phyloP scores from a whole-genome alignment of 305 asterid species.

The Solanum hybrid region DNA sequence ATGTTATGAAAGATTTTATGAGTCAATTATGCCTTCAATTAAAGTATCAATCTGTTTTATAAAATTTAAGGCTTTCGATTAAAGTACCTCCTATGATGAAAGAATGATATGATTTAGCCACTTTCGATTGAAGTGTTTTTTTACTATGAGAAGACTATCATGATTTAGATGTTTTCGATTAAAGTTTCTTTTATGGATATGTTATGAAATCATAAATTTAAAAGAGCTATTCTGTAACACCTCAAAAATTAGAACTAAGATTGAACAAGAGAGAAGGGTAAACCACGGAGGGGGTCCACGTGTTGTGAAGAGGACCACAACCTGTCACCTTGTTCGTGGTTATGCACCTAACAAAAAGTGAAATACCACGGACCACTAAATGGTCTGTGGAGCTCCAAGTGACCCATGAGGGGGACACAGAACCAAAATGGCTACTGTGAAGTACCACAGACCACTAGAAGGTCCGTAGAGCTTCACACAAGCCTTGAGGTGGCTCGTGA shows the following conservation, averaged over 20 bases:
- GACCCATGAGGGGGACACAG: neutral
- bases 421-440: neutral
- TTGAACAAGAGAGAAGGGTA: neutral
- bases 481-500: neutral
- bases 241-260: neutral
- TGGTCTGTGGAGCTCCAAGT: neutral
- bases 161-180: neutral
- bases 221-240: neutral
- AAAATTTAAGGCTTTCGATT: neutral
- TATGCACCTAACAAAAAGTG: neutral
- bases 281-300: neutral
- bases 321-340: neutral
- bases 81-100: neutral
- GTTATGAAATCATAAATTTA: too few relatives aligned
- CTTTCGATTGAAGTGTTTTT: neutral
- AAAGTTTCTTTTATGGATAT: neutral
- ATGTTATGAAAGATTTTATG: too few relatives aligned
- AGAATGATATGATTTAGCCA: neutral
- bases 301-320: neutral
- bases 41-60: neutral
- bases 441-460: neutral
- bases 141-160: neutral
- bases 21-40: neutral
- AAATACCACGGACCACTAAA: neutral
- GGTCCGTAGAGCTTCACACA: neutral